Conservation (phyloP, 1,139 yeast genomes). For the Blastobotrys apis region DNA sequence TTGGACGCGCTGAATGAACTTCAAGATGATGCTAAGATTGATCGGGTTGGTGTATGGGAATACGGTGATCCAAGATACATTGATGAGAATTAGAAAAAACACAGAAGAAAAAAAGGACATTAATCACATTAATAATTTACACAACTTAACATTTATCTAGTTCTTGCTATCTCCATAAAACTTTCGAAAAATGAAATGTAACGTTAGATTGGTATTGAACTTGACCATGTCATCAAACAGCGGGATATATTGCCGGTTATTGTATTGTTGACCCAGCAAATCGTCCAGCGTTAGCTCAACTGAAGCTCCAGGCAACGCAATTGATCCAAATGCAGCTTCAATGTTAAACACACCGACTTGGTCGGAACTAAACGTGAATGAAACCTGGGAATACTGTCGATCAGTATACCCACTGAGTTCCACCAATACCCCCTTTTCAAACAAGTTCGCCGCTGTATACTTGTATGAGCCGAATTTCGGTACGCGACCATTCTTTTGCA, state of each 20-base stretch:
- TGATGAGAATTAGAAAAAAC: constrained; percentile 32
- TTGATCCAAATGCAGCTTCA: constrained; percentile 55
- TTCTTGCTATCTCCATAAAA: constrained; percentile 46
- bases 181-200: constrained; percentile 65
- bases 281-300: constrained; percentile 60
- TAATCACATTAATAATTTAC: neutral
- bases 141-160: neutral
- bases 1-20: constrained; percentile 40
- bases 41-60: constrained; percentile 72
- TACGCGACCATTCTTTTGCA: constrained; percentile 60
- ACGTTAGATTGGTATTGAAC: constrained; percentile 61
- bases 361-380: constrained; percentile 74
- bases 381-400: constrained; percentile 59
- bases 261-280: constrained; percentile 59
- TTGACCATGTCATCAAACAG: constrained; percentile 63
- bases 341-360: constrained; percentile 67
- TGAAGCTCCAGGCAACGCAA: constrained; percentile 49
- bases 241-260: constrained; percentile 45
- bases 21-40: constrained; percentile 47
- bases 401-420: constrained; percentile 49
- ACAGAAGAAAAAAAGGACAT: neutral
- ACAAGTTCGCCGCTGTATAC: constrained; percentile 69
- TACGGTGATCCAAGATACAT: constrained; percentile 71
- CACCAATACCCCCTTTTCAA: constrained; percentile 65
- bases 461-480: constrained; percentile 83